Evolutionary conservation across 2,329 filamentous ascomycete genomes (phyloP), one percentile per base, ranked within the genome.

Genomic region (Phyllosticta paracitricarpa): DNA sequence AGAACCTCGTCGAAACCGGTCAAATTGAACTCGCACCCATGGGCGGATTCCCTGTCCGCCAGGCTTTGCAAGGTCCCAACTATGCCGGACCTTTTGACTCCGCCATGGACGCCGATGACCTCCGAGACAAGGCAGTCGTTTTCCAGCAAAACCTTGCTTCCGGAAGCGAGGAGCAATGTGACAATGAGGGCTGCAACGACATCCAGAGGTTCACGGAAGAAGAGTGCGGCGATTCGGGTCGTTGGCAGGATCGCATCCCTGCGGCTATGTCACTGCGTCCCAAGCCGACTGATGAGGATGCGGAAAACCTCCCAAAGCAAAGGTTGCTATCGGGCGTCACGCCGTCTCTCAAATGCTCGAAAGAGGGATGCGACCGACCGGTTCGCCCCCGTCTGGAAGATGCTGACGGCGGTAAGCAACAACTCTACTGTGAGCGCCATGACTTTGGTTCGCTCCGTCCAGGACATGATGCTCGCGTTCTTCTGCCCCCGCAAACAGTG

Each of bases 11-110:
- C 0, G 26, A 67, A 1, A 69, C 65, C 0, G 64, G 68, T 2
- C 66, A 75, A 52, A 72, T 81, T 17, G 65, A 69, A 4, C 51
- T 71, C 7, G 65, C 66, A 2, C 72, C 75, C 2, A 72, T 77
- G 65, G 77, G 77, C 17, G 69, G 71, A 12, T 65, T 79, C 22
- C 78, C 78, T 1, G 70, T 76, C 8, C 67, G 68, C 5, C 78
- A 81, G 65, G 76, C 74, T 8, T 72, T 80, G 0, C 78, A 80
- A 67, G 78, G 78, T 1, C 70, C 70, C 0, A 68, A 69, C 2
- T 80, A 81, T 59, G 22, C 26, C 4, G 77, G 77, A 0, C 76
- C 77, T 2, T 76, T 68, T 48, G 68, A 72, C 59, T 30, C 53
- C 2, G 62, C 64, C 54, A 22, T 69, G 51, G 66, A 73, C 62